A percentile compares a stretch with the other conserved stretches of the same genome.
These are phyloP conservation scores for Myrmaecium sp. DNA, from an alignment of 2,329 filamentous ascomycete species.

Conservation along the genomic window DNA sequence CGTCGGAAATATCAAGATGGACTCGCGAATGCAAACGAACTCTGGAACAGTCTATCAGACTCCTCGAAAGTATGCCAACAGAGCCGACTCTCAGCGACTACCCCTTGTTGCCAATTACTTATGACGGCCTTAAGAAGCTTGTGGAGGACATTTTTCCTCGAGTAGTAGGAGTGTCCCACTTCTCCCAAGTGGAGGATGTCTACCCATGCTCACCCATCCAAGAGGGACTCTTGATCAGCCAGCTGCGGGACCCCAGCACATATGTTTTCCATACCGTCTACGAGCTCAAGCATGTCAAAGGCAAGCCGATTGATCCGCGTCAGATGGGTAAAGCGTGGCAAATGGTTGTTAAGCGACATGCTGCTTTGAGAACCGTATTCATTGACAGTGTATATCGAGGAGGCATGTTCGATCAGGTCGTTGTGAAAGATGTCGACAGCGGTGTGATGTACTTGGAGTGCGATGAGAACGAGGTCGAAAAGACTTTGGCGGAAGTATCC, in stretches of 20 bases:
- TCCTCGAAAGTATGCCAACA: conserved; percentile 11
- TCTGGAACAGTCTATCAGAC: conserved; percentile 15
- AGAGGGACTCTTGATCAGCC: conserved; percentile 4
- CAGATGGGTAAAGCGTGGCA: conserved; percentile 13
- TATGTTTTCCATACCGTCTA: conserved; percentile 16
- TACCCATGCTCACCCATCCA: conserved; percentile 4
- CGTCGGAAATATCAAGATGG: conserved; percentile 16
- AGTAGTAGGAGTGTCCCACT: too few relatives aligned
- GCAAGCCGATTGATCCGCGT: conserved; percentile 10
- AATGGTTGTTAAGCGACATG: conserved; percentile 16
- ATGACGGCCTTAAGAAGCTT: conserved; percentile 26
- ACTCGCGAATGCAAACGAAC: conserved; percentile 16
- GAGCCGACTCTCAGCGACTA: conserved; percentile 27
- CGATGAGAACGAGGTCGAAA: conserved; percentile 10
- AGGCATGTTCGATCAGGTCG: conserved; percentile 19
- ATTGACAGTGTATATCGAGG: conserved; percentile 18
- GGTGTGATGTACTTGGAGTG: conserved; percentile 11
- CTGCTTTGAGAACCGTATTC: conserved; percentile 17
- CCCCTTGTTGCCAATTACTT: conserved; percentile 27
- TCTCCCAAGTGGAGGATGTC: conserved; percentile 4
- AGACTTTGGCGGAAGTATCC: too few relatives aligned
- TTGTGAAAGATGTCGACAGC: conserved; percentile 12
- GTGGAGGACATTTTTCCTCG: too few relatives aligned
- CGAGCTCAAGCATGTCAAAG: conserved; percentile 13
- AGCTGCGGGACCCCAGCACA: conserved; percentile 14